Base-by-base conservation (phyloP, 768 basidiomycete species). In the Calvatia gigantea region DNA sequence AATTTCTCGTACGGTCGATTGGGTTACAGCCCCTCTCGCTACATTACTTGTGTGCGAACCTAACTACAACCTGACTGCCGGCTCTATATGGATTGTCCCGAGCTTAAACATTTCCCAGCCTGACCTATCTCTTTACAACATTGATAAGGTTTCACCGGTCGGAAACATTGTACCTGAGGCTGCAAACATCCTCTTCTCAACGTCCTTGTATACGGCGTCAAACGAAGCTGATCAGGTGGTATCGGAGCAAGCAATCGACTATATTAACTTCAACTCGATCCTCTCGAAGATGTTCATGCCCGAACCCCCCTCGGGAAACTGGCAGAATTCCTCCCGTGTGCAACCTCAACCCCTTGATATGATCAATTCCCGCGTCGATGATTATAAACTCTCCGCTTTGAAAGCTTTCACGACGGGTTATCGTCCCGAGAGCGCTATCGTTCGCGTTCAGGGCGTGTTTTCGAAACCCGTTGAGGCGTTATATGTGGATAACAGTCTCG, bases 361-460 rank as follows among this genome's bases (percentile, higher is more conserved):
- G 28, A 47, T 47, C 29, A 47, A 47, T 5, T 19, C 46, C 14
- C 5, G n/a, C 2, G 29, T 47, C 7, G 29, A 47, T 21, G 46
- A 47, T 14, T 47, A 47, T 3, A 47, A 47, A 4, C 28, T 47
- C 33, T 32, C 46, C 6, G 46, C 46, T 4, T 21, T 47, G 46
- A 47, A 47, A 11, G 46, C 46, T 11, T 47, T 47, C 46, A 47
- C 46, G 11, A 47, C 46, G 8, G 46, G 46, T 4, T 47, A 47
- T 19, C 29, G 29, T 9, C 46, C 46, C 15, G 46, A 47, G 33
- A 47, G 46, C 6, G 27, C 27, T 11, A 47, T 47, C 14, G 29
- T 47, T 33, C 46, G 46, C 15, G 46, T 47, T 47, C 46, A 47
- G 29, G 46, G 46, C 11, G 29, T 32, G 29, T 47, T 47, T 21